phyloP scores from a whole-genome alignment of 164 flowering plant species.

The Magnolia changhungtana region DNA sequence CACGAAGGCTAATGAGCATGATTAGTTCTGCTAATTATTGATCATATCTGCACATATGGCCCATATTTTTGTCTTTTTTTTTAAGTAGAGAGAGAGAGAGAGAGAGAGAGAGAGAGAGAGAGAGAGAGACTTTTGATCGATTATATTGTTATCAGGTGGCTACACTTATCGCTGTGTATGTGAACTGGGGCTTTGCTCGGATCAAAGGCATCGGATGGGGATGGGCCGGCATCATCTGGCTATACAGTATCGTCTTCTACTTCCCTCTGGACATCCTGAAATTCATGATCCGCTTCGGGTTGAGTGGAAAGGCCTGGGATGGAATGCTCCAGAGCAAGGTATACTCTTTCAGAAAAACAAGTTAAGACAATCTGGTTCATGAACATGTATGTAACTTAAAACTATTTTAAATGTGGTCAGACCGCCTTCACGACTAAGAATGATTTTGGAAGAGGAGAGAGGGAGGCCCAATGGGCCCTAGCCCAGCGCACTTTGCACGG shows the following conservation, averaged over 20 bases:
- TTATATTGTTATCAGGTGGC: constrained; percentile 37
- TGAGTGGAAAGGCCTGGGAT: constrained; percentile 69
- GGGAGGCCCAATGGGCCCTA: constrained; percentile 84
- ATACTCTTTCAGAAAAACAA: neutral
- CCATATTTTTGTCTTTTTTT: too few relatives aligned
- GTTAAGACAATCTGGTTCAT: neutral
- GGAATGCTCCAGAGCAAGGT: constrained; percentile 53
- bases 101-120: too few relatives aligned
- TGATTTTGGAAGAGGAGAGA: constrained; percentile 78
- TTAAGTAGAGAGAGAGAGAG: too few relatives aligned
- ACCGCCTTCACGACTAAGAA: constrained; percentile 83
- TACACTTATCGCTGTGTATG: constrained; percentile 60
- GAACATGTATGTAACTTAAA: neutral
- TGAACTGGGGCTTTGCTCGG: constrained; percentile 56
- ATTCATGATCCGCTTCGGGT: constrained; percentile 47
- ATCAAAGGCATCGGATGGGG: constrained; percentile 76
- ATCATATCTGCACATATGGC: too few relatives aligned
- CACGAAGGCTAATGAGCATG: too few relatives aligned
- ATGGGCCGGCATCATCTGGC: constrained; percentile 78
- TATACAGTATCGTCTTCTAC: constrained; percentile 61
- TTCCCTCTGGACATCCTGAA: constrained; percentile 74
- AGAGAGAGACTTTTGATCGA: too few relatives aligned
- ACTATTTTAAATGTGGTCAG: constrained; percentile 19
- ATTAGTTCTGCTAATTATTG: too few relatives aligned
- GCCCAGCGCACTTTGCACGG: constrained; percentile 80